Conservation (phyloP, 495 filamentous ascomycete species). For the Penicillium desertorum region DNA sequence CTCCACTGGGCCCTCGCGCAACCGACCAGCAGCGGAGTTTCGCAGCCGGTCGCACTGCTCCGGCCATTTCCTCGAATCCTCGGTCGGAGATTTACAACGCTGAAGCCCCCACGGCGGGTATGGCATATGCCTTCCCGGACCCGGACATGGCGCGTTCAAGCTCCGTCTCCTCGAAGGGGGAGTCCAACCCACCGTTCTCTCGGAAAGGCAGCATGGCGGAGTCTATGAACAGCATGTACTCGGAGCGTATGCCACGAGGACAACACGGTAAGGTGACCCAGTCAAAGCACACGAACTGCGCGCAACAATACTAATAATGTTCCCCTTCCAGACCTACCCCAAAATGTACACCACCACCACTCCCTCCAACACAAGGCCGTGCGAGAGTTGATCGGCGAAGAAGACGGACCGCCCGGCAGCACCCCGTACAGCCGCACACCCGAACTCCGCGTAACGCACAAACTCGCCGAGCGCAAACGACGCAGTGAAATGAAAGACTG, state of each 20-base stretch:
- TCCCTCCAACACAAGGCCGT: constrained; percentile 73
- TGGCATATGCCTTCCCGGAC: constrained; percentile 80
- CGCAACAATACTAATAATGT: constrained; percentile 15
- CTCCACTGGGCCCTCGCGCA: constrained; percentile 46
- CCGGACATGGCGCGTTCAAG: constrained; percentile 61
- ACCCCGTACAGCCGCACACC: constrained; percentile 93
- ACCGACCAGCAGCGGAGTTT: constrained; percentile 54
- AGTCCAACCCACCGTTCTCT: constrained; percentile 49
- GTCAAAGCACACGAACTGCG: neutral
- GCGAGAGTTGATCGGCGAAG: constrained; percentile 62
- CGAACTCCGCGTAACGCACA: constrained; percentile 92
- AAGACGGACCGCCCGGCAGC: constrained; percentile 51
- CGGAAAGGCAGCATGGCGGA: constrained; percentile 71
- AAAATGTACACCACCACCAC: constrained; percentile 71
- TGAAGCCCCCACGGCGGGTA: constrained; percentile 76
- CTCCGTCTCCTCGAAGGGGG: constrained; percentile 56
- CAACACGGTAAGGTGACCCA: constrained; percentile 54
- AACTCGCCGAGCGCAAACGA: constrained; percentile 92
- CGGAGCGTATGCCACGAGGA: constrained; percentile 68
- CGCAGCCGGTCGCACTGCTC: constrained; percentile 62
- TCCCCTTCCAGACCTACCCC: constrained; percentile 41
- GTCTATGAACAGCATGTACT: constrained; percentile 73
- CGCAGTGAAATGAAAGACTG: constrained; percentile 98
- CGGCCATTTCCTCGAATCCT: constrained; percentile 73
- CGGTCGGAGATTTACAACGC: constrained; percentile 76